Base-by-base conservation (phyloP, 2,329 filamentous ascomycete genomes). In the Fusarium anthophilum region DNA sequence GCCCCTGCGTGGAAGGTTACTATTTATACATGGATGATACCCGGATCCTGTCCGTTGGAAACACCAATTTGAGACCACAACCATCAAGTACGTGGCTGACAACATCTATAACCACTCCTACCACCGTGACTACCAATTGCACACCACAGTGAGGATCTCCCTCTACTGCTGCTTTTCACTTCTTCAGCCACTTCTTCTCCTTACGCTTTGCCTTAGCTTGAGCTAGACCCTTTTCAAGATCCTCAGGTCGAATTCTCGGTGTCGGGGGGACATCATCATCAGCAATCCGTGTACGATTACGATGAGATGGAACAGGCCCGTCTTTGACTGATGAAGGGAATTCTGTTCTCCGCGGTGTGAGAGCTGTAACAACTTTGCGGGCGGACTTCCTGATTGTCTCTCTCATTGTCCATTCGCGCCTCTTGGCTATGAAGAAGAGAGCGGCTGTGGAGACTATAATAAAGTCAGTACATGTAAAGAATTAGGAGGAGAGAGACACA, bases 361-460 rank as follows among this genome's bases (percentile, higher is more conserved):
- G 84, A 10, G 87, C 90, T 8, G 86, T 88, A 48, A 88, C 89
- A 35, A 92, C 89, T 78, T 86, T 90, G 70, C 86, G 87, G 38
- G 90, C 90, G 4, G 93, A 95, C 73, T 89, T 90, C 63, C 91
- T 89, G 65, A 97, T 86, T 37, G 87, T 92, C 79, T 93, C 90
- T 66, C 91, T 90, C 75, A 96, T 86, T 74, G 91, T 93, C 94
- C 94, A 96, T 82, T 95, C 93, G 53, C 91, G 90, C 84, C 94
- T 95, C 86, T 96, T 96, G 63, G 94, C 93, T 43, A 96, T 81
- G 81, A 92, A 94, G 84, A 93, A 97, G 35, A 96, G 89, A 6
- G 90, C 84, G 6, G 91, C 89, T 39, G 88, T 91, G 28, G 86
- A 87, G 71, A 91, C 92, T 93, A 74, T 45, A 12, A 28, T 8